Evolutionary conservation across 345 rosid species (phyloP), one percentile per base, ranked within the genome.

Genomic region (Moringa oleifera): DNA sequence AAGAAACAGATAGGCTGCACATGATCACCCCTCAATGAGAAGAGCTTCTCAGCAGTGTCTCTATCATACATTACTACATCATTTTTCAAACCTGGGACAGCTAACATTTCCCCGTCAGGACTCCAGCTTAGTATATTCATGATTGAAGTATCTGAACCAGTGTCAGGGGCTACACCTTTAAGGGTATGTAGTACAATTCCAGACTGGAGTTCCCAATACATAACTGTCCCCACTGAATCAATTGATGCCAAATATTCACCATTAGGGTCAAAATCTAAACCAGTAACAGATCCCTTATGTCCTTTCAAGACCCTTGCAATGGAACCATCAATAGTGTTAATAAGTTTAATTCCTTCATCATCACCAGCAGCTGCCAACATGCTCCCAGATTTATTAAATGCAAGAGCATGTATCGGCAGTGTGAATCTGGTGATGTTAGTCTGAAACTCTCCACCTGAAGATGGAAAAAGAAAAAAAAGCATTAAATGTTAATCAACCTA

Each of bases 311-410:
- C 95, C 76, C 95, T 83, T 6, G 91, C 88, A 65, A 94, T 90
- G 0, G 97, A 85, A 22, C 99, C 97, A 78, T 94, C 99, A 41
- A 90, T 74, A 4, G 95, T 88, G 55, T 94, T 88, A 69, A 94
- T 82, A 52, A 94, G 92, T 65, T 94, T 94, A 75, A 94, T 83
- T 23, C 97, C 99, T 66, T 94, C 99, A 58, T 90, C 99, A 68
- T 94, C 99, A 58, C 99, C 99, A 53, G 96, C 96, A 25, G 99
- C 92, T 18, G 96, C 99, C 62, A 94, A 65, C 80, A 94, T 69
- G 81, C 89, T 90, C 33, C 97, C 96, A 0, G 97, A 88, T 60
- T 81, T 83, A 67, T 88, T 90, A 59, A 90, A 94, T 50, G 89
- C 84, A 68, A 94, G 96, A 3, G 70, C 80, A 25, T 96, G 93